Evolutionary conservation across 768 basidiomycete genomes (phyloP), one percentile per base, ranked within the genome.

Genomic region (Chalciporus piperatus): DNA sequence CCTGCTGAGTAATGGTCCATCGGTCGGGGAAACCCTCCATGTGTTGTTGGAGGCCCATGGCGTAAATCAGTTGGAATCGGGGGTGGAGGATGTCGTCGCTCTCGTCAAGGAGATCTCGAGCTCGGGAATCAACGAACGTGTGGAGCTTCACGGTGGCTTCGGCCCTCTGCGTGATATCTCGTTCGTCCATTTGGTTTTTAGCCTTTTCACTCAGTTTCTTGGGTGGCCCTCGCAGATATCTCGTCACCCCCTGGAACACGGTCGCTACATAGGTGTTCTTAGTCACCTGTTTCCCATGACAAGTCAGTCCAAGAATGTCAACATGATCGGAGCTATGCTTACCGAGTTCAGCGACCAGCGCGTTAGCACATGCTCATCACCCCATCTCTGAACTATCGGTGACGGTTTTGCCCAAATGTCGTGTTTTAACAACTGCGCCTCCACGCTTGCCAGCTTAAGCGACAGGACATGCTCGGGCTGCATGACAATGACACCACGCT

Each of bases 381-480:
- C 25, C 1, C 13, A 4, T 40, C n/a, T 28, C 8, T 12, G 43
- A 27, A 13, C 23, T 20, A 58, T 48, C 22, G 68, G 41, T 27
- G 71, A 52, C 3, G 43, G 28, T 20, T 47, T 23, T 2, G 61
- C 52, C 20, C 45, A 45, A 6, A 50, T 8, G 12, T 37, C 23
- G 9, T 20, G 2, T 28, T 11, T 3, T 20, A 19, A 28, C 12
- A 69, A 47, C n/a, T 62, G 56, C 35, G 48, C 52, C 32, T 80
- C 72, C 8, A 79, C 54, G 0, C 66, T 64, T 72, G 73, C 72
- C 27, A 81, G 62, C 49, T 72, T 67, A 51, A 74, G 75, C 0
- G 79, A 80, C 2, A 79, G 67, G 3, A 77, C 70, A 37, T 81
- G 78, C 41, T 81, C 78, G 0, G 79, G 80, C 43, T 81, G 79